Percentiles rank a stretch among this genome's conserved stretches.
These are phyloP conservation scores for Musa troglodytarum DNA, from an alignment of 176 grass and related monocot genomes.

Conservation along the genomic window DNA sequence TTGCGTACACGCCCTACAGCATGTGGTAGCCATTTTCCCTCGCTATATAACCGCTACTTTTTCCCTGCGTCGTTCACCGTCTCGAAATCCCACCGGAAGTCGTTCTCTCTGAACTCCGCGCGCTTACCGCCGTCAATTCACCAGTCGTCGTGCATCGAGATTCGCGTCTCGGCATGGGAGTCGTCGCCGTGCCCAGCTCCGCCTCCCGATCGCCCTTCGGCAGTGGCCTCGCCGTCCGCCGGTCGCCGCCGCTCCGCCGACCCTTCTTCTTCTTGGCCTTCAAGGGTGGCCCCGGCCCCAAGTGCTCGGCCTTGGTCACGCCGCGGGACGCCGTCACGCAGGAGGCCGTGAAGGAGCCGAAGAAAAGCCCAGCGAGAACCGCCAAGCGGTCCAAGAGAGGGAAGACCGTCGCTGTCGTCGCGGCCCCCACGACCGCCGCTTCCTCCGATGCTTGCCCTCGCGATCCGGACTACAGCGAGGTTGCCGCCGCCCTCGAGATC, in stretches of 20 bases:
- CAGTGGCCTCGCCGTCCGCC: conserved; percentile 20
- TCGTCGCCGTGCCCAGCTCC: conserved; percentile 34
- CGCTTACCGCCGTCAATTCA: conserved; percentile 3
- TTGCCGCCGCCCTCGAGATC: conserved; percentile 78
- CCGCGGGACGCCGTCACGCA: conserved; percentile 21
- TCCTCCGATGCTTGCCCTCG: conserved; percentile 10
- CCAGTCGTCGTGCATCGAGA: neutral
- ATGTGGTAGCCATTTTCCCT: conserved; percentile 17
- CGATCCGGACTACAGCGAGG: conserved; percentile 58
- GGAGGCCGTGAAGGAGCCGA: conserved; percentile 14
- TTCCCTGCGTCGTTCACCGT: neutral
- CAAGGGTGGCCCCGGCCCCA: conserved; percentile 19
- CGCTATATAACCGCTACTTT: conserved; percentile 12
- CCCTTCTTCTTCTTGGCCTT: conserved; percentile 29
- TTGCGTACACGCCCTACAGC: neutral
- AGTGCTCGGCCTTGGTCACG: conserved; percentile 47
- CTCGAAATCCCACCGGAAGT: neutral
- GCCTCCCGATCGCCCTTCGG: conserved; percentile 27
- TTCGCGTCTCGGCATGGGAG: conserved; percentile 23
- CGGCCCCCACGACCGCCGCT: conserved; percentile 5
- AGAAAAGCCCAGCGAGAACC: conserved; percentile 28
- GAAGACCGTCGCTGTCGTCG: neutral
- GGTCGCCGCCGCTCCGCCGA: conserved; percentile 16
- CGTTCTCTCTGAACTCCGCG: too few relatives aligned
- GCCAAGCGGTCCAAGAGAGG: neutral